A percentile compares a stretch with the other conserved stretches of the same genome.
These are phyloP conservation scores for Emydomyces testavorans DNA, from an alignment of 2,329 filamentous ascomycete species.

Conservation along the genomic window DNA sequence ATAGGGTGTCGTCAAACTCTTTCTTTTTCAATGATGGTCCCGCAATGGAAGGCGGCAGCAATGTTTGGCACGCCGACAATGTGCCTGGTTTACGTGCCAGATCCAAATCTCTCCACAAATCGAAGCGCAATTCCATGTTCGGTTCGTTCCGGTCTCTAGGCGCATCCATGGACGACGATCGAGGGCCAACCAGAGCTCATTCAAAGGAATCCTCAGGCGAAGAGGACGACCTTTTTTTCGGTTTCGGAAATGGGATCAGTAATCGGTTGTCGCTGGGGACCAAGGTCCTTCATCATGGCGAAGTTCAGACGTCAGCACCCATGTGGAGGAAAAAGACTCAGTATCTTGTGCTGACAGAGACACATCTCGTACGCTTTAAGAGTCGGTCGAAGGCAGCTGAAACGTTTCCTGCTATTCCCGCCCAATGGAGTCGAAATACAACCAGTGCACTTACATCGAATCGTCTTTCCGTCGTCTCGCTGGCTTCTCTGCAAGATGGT, in stretches of 20 bases:
- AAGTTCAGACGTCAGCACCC: conserved; percentile 57
- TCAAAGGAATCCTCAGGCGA: conserved; percentile 41
- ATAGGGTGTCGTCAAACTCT: conserved; percentile 1
- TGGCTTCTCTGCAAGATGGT: conserved; percentile 52
- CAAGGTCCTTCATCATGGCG: conserved; percentile 53
- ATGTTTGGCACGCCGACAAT: not conserved
- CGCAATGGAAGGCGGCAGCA: not conserved
- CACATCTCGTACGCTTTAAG: conserved; percentile 57
- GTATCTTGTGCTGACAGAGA: conserved; percentile 59
- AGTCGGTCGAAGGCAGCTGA: conserved; percentile 55
- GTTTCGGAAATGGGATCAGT: not conserved
- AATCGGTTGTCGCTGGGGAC: conserved; percentile 21
- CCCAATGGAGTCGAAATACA: conserved; percentile 32
- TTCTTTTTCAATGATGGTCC: not conserved
- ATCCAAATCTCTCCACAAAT: conserved; percentile 31
- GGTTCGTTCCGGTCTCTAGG: conserved; percentile 45
- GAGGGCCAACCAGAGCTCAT: conserved; percentile 34
- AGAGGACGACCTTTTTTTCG: conserved; percentile 33
- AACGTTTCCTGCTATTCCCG: conserved; percentile 45
- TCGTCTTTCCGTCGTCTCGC: conserved; percentile 49
- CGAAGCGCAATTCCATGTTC: conserved; percentile 45
- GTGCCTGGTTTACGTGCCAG: conserved; percentile 6
- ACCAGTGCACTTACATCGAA: conserved; percentile 10
- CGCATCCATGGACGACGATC: conserved; percentile 42
- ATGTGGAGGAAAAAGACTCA: conserved; percentile 65